Conservation (phyloP, 768 basidiomycete genomes). For the Tulasnella sp. region DNA sequence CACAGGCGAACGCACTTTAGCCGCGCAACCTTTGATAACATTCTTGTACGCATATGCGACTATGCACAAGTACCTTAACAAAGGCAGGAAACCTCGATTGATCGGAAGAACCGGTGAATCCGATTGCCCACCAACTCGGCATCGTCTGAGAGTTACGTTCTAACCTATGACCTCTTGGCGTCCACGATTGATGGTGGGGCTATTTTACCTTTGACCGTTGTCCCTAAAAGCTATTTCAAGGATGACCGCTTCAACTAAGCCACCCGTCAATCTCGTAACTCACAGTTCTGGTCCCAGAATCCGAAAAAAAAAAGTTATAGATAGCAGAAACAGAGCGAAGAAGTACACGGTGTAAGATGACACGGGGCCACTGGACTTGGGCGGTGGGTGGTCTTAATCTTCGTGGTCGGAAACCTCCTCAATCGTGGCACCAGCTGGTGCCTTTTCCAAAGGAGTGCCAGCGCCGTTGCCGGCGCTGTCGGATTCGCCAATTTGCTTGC, state of each 20-base stretch:
- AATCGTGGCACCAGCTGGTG: not conserved
- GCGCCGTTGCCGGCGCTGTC: slow-evolving; percentile 17
- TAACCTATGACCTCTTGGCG: not conserved
- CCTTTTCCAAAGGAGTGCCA: not conserved
- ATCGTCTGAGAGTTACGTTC: not conserved
- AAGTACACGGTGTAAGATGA: not conserved
- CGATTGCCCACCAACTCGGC: too few relatives aligned
- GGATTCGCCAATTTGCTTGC: not conserved
- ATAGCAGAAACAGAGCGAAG: not conserved
- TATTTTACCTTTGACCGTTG: not conserved
- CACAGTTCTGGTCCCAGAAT: not conserved
- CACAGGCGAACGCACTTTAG: too few relatives aligned
- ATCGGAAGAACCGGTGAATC: too few relatives aligned
- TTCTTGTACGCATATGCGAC: too few relatives aligned
- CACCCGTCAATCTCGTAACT: not conserved
- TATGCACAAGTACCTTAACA: too few relatives aligned
- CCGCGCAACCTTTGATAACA: too few relatives aligned
- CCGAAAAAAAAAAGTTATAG: not conserved
- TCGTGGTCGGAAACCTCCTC: slow-evolving; percentile 11
- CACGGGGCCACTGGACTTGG: not conserved
- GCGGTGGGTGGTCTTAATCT: not conserved
- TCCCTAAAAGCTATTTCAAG: not conserved
- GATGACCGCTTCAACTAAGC: not conserved
- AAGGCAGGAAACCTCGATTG: too few relatives aligned
- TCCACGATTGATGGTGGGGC: not conserved